A percentile compares a stretch with the other conserved stretches of the same genome.
Evolutionary conservation across 2,329 filamentous ascomycete species (phyloP).

Genomic region (Stromatinia cepivora): DNA sequence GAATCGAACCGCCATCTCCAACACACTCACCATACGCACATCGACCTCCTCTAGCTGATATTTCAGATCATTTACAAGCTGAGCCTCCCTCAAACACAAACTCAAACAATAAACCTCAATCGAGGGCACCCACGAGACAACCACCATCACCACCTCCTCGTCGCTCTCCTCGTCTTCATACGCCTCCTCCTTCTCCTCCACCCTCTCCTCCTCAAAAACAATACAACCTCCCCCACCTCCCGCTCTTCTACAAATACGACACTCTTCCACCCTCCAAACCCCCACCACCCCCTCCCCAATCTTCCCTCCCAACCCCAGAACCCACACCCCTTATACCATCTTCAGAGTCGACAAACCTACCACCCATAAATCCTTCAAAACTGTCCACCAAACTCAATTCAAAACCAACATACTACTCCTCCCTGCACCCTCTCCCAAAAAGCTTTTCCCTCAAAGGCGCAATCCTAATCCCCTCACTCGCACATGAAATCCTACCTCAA

Average conservation of each 20-base stretch:
- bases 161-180: not conserved
- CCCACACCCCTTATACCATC: not conserved
- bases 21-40: not conserved
- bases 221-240: not conserved
- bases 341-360: no score
- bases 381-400: not conserved
- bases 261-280: not conserved
- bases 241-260: not conserved
- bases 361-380: no score
- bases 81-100: not conserved
- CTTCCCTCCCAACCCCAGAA: not conserved
- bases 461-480: not conserved
- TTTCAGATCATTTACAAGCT: not conserved
- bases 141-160: not conserved
- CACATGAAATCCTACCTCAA: not conserved
- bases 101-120: not conserved
- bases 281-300: not conserved
- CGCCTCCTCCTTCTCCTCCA: not conserved
- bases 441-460: not conserved
- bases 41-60: not conserved
- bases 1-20: not conserved
- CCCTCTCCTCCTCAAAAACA: not conserved
- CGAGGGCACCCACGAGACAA: not conserved
- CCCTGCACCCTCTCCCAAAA: not conserved
- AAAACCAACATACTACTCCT: not conserved